Conservation (phyloP, 1,139 yeast species). For the Suhomyces terraborum region DNA sequence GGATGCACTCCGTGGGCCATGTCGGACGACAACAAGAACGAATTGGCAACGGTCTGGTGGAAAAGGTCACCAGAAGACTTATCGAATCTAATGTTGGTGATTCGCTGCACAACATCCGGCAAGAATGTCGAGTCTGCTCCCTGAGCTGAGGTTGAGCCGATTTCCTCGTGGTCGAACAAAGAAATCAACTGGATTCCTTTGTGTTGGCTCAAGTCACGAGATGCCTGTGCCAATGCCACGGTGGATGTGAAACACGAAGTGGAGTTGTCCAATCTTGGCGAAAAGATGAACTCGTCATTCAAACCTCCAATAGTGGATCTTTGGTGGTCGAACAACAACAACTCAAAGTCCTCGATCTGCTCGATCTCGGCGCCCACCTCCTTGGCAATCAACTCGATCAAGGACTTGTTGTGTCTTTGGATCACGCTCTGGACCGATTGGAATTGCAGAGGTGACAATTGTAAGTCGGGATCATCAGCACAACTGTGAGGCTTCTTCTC, state of each 20-base stretch:
- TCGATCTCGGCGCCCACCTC: constrained; percentile 52
- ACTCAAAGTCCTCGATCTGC: constrained; percentile 86
- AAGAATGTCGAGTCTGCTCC: constrained; percentile 94
- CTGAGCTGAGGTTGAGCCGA: constrained; percentile 91
- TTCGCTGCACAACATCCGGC: constrained; percentile 72
- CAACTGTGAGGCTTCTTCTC: constrained; percentile 36
- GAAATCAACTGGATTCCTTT: constrained; percentile 70
- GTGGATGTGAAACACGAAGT: constrained; percentile 83
- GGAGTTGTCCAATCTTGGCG: constrained; percentile 91
- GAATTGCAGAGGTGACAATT: constrained; percentile 56
- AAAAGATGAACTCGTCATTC: constrained; percentile 85
- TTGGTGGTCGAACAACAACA: constrained; percentile 85
- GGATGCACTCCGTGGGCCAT: constrained; percentile 98
- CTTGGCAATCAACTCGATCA: constrained; percentile 67
- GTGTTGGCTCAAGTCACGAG: constrained; percentile 43
- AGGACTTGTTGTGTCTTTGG: constrained; percentile 73
- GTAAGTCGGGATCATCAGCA: constrained; percentile 47
- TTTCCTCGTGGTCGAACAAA: constrained; percentile 92
- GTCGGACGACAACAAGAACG: constrained; percentile 89
- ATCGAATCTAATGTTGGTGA: constrained; percentile 48
- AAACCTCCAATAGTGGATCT: constrained; percentile 83
- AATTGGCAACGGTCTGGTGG: constrained; percentile 71
- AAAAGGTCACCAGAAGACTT: constrained; percentile 30
- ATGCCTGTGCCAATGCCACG: constrained; percentile 65
- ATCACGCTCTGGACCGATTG: constrained; percentile 66